These are phyloP conservation scores for Ramaria sp. DNA, from an alignment of 768 basidiomycete genomes.

Conservation along the genomic window DNA sequence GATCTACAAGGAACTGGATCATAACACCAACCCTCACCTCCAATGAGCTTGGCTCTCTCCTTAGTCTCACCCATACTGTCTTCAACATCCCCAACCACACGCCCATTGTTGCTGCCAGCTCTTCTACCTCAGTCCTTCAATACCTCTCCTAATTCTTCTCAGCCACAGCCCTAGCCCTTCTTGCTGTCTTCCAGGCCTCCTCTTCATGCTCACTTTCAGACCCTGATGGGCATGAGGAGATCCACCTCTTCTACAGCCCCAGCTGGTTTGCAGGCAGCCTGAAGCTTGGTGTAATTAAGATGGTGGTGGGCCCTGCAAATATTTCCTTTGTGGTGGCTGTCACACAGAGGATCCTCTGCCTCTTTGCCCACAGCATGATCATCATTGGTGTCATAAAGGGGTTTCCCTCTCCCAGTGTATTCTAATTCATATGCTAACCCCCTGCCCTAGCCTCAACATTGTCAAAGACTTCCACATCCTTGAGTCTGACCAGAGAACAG, in stretches of 20 bases:
- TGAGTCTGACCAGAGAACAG: constrained; percentile 19
- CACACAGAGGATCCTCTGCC: constrained; percentile 46
- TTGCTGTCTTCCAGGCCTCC: constrained; percentile 45
- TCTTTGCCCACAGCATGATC: constrained; percentile 42
- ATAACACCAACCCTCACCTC: constrained; percentile 37
- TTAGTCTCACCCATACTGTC: constrained; percentile 35
- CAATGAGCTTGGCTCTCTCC: constrained; percentile 56
- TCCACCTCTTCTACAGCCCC: constrained; percentile 42
- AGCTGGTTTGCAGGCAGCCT: constrained; percentile 54
- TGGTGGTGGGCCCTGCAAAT: constrained; percentile 48
- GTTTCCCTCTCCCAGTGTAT: constrained; percentile 16
- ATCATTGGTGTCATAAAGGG: constrained; percentile 59
- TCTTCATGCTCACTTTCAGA: constrained; percentile 47
- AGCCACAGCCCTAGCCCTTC: constrained; percentile 46
- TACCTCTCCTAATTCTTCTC: constrained; percentile 48
- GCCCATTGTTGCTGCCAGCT: constrained; percentile 28
- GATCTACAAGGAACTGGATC: too few species aligned
- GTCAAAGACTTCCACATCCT: constrained; percentile 44
- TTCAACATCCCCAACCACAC: neutral
- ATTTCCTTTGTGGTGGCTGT: constrained; percentile 43
- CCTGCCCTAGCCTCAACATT: constrained; percentile 36
- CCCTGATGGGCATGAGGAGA: constrained; percentile 30
- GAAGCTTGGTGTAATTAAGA: constrained; percentile 56
- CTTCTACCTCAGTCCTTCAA: constrained; percentile 27
- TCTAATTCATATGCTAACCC: neutral